These are phyloP conservation scores for Penicillium roqueforti DNA, from an alignment of 495 filamentous ascomycete species.

Conservation along the genomic window DNA sequence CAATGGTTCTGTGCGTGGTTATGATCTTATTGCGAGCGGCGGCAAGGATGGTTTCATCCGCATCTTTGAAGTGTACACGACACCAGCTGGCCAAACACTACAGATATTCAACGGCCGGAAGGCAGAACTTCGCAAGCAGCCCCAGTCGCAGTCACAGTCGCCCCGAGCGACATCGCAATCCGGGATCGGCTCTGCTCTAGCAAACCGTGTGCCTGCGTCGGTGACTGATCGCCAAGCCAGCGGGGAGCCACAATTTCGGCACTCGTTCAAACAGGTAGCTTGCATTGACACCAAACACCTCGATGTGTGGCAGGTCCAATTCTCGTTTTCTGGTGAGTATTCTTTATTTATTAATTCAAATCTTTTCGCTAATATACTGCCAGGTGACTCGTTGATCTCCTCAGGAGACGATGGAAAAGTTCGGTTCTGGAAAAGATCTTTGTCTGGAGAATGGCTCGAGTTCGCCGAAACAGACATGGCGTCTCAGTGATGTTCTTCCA, in stretches of 20 bases:
- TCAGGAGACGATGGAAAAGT: conserved; percentile 48
- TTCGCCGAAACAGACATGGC: conserved; percentile 48
- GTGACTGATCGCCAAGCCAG: conserved; percentile 31
- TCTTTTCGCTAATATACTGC: neutral
- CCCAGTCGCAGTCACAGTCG: conserved; percentile 31
- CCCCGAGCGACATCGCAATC: conserved; percentile 42
- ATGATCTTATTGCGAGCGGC: conserved; percentile 86
- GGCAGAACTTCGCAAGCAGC: conserved; percentile 23
- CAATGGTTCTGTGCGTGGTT: conserved; percentile 76
- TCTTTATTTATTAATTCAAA: neutral
- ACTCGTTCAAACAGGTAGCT: conserved; percentile 45
- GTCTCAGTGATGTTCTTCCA: conserved; percentile 21
- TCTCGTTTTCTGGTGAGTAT: conserved; percentile 43
- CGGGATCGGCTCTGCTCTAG: conserved; percentile 50
- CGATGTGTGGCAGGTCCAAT: conserved; percentile 49
- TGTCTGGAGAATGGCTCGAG: conserved; percentile 48
- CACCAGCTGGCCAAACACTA: conserved; percentile 22
- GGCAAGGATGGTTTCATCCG: conserved; percentile 86
- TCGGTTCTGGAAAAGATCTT: conserved; percentile 49
- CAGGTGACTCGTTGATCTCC: conserved; percentile 49
- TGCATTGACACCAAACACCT: conserved; percentile 48
- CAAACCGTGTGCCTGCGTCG: conserved; percentile 34
- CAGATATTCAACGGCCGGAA: conserved; percentile 31
- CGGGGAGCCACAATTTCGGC: conserved; percentile 38
- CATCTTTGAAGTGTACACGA: conserved; percentile 73